Percentiles rank a stretch among this genome's conserved stretches.
phyloP scores from a whole-genome alignment of 1,284 basidiomycete genomes.

The Microbotryum scabiosae region DNA sequence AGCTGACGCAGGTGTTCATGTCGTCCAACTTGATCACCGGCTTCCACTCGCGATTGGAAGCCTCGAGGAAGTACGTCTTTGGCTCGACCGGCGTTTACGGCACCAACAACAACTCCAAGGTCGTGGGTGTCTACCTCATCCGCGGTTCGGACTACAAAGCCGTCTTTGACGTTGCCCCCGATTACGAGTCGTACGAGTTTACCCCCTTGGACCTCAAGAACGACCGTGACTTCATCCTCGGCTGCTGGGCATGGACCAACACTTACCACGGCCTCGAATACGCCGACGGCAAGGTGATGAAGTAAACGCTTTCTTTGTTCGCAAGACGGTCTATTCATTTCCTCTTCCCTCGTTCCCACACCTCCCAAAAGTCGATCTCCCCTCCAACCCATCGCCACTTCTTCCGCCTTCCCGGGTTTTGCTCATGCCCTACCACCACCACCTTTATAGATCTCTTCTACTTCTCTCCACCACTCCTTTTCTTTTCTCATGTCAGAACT shows the following conservation, averaged over 20 bases:
- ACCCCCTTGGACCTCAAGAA: constrained; percentile 54
- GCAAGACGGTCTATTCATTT: neutral
- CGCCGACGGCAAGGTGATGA: constrained; percentile 59
- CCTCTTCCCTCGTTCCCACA: too few species aligned
- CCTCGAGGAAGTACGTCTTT: constrained; percentile 80
- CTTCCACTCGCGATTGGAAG: constrained; percentile 93
- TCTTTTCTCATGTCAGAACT: too few species aligned
- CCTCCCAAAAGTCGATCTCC: too few species aligned
- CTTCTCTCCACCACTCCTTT: too few species aligned
- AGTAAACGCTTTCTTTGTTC: constrained; percentile 34
- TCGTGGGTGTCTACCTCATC: constrained; percentile 62
- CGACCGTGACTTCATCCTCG: constrained; percentile 83
- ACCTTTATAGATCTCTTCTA: too few species aligned
- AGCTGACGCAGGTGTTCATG: constrained; percentile 87
- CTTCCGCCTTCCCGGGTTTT: too few species aligned
- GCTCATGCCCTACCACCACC: too few species aligned
- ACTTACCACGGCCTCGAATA: constrained; percentile 74
- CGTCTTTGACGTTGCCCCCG: constrained; percentile 70
- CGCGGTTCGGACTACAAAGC: constrained; percentile 64
- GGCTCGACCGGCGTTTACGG: constrained; percentile 88
- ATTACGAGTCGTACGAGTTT: constrained; percentile 83
- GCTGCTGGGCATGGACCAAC: constrained; percentile 80
- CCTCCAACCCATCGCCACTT: too few species aligned
- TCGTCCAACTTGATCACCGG: constrained; percentile 73
- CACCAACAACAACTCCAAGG: constrained; percentile 55